Evolutionary conservation across 768 basidiomycete species (phyloP).

Genomic region (Lactarius akahatsu): DNA sequence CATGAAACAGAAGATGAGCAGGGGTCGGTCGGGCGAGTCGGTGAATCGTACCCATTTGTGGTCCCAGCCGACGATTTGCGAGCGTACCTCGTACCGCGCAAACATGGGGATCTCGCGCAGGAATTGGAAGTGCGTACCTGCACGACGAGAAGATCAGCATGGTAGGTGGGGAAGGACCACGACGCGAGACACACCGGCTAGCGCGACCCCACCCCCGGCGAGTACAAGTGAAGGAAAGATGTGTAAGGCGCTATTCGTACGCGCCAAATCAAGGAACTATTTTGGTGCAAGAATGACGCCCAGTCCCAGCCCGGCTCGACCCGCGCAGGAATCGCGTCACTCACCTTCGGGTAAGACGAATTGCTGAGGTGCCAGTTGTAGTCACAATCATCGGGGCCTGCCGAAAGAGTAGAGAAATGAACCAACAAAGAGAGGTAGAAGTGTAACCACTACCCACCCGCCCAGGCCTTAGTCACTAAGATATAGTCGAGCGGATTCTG

Average conservation of each 20-base stretch:
- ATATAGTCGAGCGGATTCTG: constrained; percentile 31
- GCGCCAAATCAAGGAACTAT: constrained; percentile 39
- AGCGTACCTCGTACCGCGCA: constrained; percentile 57
- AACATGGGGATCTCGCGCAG: constrained; percentile 69
- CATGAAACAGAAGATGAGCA: background rate
- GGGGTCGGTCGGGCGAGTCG: background rate
- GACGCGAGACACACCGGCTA: constrained; percentile 41
- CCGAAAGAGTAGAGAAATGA: background rate
- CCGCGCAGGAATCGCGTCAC: constrained; percentile 20
- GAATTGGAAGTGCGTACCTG: constrained; percentile 65
- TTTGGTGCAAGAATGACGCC: background rate
- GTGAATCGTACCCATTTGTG: constrained; percentile 66
- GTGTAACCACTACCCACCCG: constrained; percentile 15
- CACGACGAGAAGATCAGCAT: background rate
- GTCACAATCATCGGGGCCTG: constrained; percentile 71
- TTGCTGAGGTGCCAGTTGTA: constrained; percentile 77
- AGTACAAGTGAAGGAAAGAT: constrained; percentile 59
- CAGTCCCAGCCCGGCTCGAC: background rate
- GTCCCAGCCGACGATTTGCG: constrained; percentile 63
- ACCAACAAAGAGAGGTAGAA: background rate
- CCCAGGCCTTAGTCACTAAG: constrained; percentile 28
- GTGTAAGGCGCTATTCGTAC: constrained; percentile 47
- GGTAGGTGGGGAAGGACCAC: too few relatives aligned
- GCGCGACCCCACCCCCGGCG: constrained; percentile 59
- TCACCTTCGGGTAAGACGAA: constrained; percentile 74